Percentiles rank a stretch among this genome's conserved stretches.
These are phyloP conservation scores for Parasarocladium wereldwijsianum DNA, from an alignment of 2,329 filamentous ascomycete genomes.

Conservation along the genomic window DNA sequence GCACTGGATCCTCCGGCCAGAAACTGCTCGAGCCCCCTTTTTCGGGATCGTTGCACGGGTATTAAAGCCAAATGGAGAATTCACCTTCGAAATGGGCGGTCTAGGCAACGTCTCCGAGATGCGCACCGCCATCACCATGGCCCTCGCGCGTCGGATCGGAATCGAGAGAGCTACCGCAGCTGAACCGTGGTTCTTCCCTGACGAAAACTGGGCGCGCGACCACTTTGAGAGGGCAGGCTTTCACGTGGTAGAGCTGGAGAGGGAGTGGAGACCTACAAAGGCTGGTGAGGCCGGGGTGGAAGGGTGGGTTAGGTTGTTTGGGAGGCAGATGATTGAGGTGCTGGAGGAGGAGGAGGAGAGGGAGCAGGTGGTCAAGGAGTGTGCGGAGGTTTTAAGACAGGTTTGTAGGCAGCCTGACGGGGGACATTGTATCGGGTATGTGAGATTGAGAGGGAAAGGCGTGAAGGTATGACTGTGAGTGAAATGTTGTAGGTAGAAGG, in stretches of 20 bases:
- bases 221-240: conserved; percentile 30
- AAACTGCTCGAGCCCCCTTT: conserved; percentile 28
- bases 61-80: conserved; percentile 38
- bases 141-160: conserved; percentile 35
- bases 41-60: conserved; percentile 36
- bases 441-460: conserved; percentile 34
- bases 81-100: conserved; percentile 60
- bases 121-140: conserved; percentile 38
- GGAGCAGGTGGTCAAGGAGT: conserved; percentile 38
- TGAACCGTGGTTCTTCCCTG: conserved; percentile 60
- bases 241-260: conserved; percentile 37
- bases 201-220: conserved; percentile 40
- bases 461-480: conserved; percentile 21
- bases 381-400: conserved; percentile 36
- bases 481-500: too few relatives aligned
- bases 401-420: conserved; percentile 42
- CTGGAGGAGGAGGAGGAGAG: conserved; percentile 29
- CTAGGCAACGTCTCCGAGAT: conserved; percentile 54
- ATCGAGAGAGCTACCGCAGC: conserved; percentile 30
- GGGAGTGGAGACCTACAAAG: conserved; percentile 49
- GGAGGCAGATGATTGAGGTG: conserved; percentile 39
- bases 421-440: conserved; percentile 38
- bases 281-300: conserved; percentile 44
- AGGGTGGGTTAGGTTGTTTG: conserved; percentile 54
- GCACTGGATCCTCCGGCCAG: conserved; percentile 46